Base-by-base conservation (phyloP, 148 eudicot genomes). In the Camellia sinensis region DNA sequence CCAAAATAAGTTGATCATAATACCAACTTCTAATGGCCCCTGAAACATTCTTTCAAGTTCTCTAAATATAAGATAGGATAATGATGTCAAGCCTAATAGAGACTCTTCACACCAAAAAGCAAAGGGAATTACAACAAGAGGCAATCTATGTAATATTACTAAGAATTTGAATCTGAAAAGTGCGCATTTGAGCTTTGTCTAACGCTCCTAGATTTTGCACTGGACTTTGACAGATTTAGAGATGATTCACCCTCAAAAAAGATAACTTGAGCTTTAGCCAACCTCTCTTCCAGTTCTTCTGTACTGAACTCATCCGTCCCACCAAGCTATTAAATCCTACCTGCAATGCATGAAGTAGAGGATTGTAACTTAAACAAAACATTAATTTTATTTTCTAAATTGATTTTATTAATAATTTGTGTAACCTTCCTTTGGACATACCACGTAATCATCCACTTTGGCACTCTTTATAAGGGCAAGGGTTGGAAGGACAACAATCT, bases 281-380 rank as follows among this genome's bases (percentile, higher is more conserved):
- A 81, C 86, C 92, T 93, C 84, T 93, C 99, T 83, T 93, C 99
- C 56, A 95, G 87, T 67, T 92, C 94, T 84, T 93, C 97, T n/a
- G 97, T 95, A 88, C 87, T 90, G 83, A 95, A 95, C 21, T 90
- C 97, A 80, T 95, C 97, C 22, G 79, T 86, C 18, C 95, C 93
- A 66, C 99, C 99, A 43, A 93, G 95, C 85, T 96, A 78, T 93
- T 94, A 87, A 96, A 96, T 80, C 99, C 99, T 8, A 96, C 99
- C 99, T 93, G 81, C 44, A 79, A 68, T 52, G 37, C 44, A 76
- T 76, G 13, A 71, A 73, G 41, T 18, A 56, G 37, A 29, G 57
- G 11, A 77, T 40, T 17, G 60, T 53, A 52, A 74, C 12, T 73
- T 44, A 15, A 8, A 0, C 3, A 50, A 15, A 57, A 22, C 8